Evolutionary conservation across 1,284 basidiomycete species (phyloP), one percentile per base, ranked within the genome.

Genomic region (Ustilago trichophora): DNA sequence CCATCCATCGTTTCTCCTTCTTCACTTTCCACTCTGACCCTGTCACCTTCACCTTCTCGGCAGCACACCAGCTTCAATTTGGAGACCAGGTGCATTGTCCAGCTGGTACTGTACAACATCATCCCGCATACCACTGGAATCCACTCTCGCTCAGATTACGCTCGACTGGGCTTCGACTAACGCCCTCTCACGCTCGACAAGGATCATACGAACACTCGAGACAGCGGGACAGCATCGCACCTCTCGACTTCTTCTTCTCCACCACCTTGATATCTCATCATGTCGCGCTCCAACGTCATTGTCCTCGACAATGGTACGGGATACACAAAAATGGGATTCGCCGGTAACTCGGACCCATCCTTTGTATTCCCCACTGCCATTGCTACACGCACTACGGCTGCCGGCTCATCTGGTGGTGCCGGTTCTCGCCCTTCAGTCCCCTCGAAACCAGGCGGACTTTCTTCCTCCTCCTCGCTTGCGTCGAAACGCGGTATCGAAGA

Each of bases 401-500:
- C 69, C 12, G 59, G 60, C 41, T 65, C 51, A 11, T 59, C 71
- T 18, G 48, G 55, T 44, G 47, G 57, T 13, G 59, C 57, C 32
- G 80, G 93, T 29, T 72, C 71, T 9, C 73, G 89, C 4, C 91
- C 92, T 13, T 83, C 89, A 13, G 84, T 92, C 44, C 90, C 91
- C 21, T 85, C 87, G 46, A 97, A 95, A 83, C 93, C 95, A 12
- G 76, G 78, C 3, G 78, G 79, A 19, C 73, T 83, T 13, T 62
- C 60, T 0, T 58, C 57, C 2, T 56, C 68, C 36, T 71, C 73
- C 13, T 76, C 67, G 83, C 88, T 64, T 50, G 95, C 96, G 5
- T 92, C 91, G 57, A 98, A 98, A 84, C 89, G 96, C 64, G 96
- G 96, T 10, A 92, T 98, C 40, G 96, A 99, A 83, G 96, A 99